Conservation (phyloP, 805 yeast species). For the Metschnikowia noctiluminum region DNA sequence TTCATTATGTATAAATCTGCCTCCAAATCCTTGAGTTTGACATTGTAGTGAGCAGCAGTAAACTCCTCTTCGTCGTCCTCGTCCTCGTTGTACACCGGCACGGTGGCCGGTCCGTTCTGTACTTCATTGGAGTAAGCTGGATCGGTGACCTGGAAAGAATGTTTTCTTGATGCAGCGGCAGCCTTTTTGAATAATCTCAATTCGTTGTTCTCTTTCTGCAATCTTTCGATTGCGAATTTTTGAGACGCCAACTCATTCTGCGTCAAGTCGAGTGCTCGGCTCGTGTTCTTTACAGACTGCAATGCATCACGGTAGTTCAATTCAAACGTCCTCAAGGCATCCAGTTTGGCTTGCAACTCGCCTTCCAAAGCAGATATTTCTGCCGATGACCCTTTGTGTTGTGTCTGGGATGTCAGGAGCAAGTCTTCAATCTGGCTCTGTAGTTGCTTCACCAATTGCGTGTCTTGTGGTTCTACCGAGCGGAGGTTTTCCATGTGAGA, state of each 20-base stretch:
- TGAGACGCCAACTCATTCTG: slow-evolving; percentile 67
- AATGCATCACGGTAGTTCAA: slow-evolving; percentile 68
- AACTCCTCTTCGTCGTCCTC: slow-evolving; percentile 31
- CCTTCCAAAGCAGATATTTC: slow-evolving; percentile 30
- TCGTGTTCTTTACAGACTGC: slow-evolving; percentile 68
- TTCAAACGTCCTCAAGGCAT: slow-evolving; percentile 44
- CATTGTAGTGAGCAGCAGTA: slow-evolving; percentile 56
- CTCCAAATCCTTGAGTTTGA: slow-evolving; percentile 76
- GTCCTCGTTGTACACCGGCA: slow-evolving; percentile 11
- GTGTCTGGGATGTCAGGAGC: slow-evolving; percentile 44
- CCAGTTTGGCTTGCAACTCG: slow-evolving; percentile 30
- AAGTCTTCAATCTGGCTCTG: slow-evolving; percentile 58
- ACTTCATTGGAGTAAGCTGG: slow-evolving; percentile 1
- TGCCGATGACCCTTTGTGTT: slow-evolving; percentile 33
- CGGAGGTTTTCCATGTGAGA: slow-evolving; percentile 8
- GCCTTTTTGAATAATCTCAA: slow-evolving; percentile 51
- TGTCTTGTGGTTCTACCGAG: slow-evolving; percentile 11
- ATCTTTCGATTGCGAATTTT: slow-evolving; percentile 51
- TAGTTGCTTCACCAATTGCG: slow-evolving; percentile 36
- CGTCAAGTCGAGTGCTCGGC: slow-evolving; percentile 68
- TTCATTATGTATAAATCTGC: slow-evolving; percentile 78
- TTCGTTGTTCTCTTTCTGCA: slow-evolving; percentile 68
- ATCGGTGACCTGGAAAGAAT: slow-evolving; percentile 12
- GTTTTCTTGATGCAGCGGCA: slow-evolving; percentile 26
- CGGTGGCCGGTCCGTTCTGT: slow-evolving; percentile 2